These are phyloP conservation scores for Erodium moschatum DNA, from an alignment of 441 rosid species.

Conservation along the genomic window DNA sequence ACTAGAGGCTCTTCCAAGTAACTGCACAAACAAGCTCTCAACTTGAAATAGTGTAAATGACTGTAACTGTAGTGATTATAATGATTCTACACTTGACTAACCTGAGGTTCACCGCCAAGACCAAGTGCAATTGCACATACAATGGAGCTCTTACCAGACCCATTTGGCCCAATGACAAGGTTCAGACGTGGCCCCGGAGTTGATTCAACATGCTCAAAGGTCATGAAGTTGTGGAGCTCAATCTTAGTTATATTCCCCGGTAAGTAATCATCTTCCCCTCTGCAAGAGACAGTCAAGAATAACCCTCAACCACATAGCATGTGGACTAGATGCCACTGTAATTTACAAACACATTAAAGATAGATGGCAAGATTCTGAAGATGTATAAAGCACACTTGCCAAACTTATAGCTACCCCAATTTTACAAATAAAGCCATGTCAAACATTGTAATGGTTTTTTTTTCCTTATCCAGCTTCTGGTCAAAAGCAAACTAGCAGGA, in stretches of 20 bases:
- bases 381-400: not conserved
- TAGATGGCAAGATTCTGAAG: not conserved
- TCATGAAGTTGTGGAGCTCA: conserved; percentile 89
- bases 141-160: conserved; percentile 92
- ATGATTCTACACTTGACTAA: conserved; percentile 26
- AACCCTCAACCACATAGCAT: conserved; percentile 7
- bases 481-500: too few relatives aligned
- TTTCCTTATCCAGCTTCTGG: too few relatives aligned
- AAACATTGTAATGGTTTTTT: too few relatives aligned
- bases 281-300: conserved; percentile 22
- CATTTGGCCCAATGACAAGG: conserved; percentile 93
- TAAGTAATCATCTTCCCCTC: conserved; percentile 83
- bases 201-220: conserved; percentile 61
- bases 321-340: not conserved
- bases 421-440: not conserved
- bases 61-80: conserved; percentile 16
- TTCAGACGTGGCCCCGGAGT: conserved; percentile 81
- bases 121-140: conserved; percentile 96
- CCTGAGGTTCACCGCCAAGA: conserved; percentile 91
- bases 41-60: conserved; percentile 10
- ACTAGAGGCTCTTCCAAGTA: conserved; percentile 85
- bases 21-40: conserved; percentile 33
- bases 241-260: conserved; percentile 79
- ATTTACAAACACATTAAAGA: not conserved
- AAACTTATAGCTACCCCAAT: not conserved